These are phyloP conservation scores for Syzygium aqueum DNA, from an alignment of 345 rosid species.

Conservation along the genomic window DNA sequence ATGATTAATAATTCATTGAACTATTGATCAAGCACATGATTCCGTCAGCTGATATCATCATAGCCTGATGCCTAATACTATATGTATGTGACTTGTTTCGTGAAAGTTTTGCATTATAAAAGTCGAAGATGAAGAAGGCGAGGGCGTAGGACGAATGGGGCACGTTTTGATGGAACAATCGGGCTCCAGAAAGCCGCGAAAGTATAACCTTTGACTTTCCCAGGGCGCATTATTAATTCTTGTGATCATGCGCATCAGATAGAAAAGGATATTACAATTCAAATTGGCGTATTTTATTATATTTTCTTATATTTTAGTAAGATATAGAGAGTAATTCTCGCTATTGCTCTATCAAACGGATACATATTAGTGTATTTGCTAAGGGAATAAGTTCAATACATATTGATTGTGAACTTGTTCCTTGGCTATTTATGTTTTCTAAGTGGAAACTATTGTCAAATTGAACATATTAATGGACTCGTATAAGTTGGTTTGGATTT, in stretches of 20 bases:
- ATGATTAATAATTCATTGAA: neutral
- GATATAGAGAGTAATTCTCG: neutral
- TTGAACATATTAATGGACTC: no score
- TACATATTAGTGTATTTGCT: no score
- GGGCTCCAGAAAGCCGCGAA: neutral
- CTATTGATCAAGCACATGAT: neutral
- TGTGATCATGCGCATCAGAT: neutral
- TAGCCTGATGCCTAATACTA: neutral
- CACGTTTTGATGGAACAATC: neutral
- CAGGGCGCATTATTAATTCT: neutral
- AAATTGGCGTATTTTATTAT: neutral
- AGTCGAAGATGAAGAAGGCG: neutral
- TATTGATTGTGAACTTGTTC: no score
- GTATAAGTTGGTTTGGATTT: no score
- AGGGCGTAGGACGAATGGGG: neutral
- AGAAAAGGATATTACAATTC: neutral
- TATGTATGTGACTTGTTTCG: neutral
- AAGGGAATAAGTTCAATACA: no score
- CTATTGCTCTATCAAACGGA: no score
- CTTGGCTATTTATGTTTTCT: no score
- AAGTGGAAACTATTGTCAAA: no score
- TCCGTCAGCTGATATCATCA: neutral
- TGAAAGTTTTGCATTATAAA: neutral
- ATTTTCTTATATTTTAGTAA: neutral
- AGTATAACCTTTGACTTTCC: neutral